Conservation (phyloP, 108 stramenopile species). For the Heterococcus sp. region DNA sequence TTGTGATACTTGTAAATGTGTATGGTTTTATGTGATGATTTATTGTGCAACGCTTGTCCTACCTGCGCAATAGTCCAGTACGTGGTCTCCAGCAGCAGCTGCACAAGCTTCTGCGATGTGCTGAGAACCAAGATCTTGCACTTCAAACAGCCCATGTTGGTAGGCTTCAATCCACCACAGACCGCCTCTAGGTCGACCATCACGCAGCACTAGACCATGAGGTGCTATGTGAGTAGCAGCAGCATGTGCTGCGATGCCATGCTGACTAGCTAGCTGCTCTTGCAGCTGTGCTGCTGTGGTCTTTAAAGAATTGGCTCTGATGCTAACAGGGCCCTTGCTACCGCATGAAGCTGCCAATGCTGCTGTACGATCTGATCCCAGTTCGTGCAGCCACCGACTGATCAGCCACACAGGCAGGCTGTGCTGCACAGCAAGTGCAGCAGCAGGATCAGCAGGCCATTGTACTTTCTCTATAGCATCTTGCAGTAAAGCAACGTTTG, state of each 20-base stretch:
- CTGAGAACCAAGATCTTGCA: not conserved
- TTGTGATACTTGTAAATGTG: no score
- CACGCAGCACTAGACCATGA: not conserved
- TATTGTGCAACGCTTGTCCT: no score
- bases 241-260: not conserved
- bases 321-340: not conserved
- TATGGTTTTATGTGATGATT: no score
- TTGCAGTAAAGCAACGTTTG: no score
- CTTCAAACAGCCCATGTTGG: not conserved
- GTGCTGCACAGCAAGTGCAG: not conserved
- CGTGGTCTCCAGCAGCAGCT: not conserved
- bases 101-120: not conserved
- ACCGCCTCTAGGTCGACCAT: not conserved
- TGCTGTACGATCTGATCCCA: not conserved
- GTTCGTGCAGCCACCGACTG: not conserved
- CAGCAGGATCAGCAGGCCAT: not conserved
- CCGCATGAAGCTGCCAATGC: not conserved
- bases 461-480: not conserved
- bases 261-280: not conserved
- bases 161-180: not conserved
- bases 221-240: not conserved
- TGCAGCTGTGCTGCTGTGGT: not conserved
- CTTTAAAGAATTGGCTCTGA: not conserved
- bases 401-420: not conserved
- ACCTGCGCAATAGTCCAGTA: not conserved